A percentile compares a stretch with the other conserved stretches of the same genome.
Conservation (phyloP, 2,329 filamentous ascomycete genomes). For the Cercospora janseana region DNA sequence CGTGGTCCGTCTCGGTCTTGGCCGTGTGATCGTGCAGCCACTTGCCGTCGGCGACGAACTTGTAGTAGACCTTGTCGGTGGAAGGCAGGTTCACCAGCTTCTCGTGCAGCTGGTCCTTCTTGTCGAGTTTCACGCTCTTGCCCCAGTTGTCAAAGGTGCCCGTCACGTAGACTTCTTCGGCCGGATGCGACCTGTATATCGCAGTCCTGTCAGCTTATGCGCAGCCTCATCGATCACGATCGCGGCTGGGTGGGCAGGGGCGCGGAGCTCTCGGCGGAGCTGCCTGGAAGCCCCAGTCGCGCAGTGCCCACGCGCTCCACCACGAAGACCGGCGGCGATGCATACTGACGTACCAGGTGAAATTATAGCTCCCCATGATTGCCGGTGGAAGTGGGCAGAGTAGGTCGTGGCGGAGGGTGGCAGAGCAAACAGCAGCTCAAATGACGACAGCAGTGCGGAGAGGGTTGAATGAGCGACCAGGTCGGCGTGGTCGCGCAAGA, state of each 20-base stretch:
- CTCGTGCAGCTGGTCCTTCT: slow-evolving; percentile 68
- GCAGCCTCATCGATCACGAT: slow-evolving; percentile 17
- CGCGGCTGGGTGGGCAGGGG: slow-evolving; percentile 4
- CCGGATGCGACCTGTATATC: slow-evolving; percentile 54
- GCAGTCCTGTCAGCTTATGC: slow-evolving; percentile 20
- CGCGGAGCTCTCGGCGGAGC: slow-evolving; percentile 24
- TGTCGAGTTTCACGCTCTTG: slow-evolving; percentile 79
- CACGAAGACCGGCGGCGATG: not conserved
- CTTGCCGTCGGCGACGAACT: slow-evolving; percentile 94
- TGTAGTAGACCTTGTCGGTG: slow-evolving; percentile 80
- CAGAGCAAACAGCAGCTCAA: slow-evolving; percentile 3
- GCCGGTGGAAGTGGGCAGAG: slow-evolving; percentile 23
- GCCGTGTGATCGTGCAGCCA: slow-evolving; percentile 83
- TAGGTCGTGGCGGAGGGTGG: slow-evolving; percentile 6
- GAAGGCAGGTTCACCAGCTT: slow-evolving; percentile 74
- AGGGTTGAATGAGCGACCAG: not conserved
- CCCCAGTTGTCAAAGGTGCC: slow-evolving; percentile 95
- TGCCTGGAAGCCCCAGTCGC: slow-evolving; percentile 7
- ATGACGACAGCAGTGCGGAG: slow-evolving; percentile 13
- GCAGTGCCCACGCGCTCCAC: not conserved
- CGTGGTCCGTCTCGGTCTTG: slow-evolving; percentile 76
- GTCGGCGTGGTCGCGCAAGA: slow-evolving; percentile 4
- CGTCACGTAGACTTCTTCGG: slow-evolving; percentile 87
- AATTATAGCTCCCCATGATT: slow-evolving; percentile 65
- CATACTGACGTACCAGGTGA: slow-evolving; percentile 62